Evolutionary conservation across 345 rosid species (phyloP).

Genomic region (Brassica napus): DNA sequence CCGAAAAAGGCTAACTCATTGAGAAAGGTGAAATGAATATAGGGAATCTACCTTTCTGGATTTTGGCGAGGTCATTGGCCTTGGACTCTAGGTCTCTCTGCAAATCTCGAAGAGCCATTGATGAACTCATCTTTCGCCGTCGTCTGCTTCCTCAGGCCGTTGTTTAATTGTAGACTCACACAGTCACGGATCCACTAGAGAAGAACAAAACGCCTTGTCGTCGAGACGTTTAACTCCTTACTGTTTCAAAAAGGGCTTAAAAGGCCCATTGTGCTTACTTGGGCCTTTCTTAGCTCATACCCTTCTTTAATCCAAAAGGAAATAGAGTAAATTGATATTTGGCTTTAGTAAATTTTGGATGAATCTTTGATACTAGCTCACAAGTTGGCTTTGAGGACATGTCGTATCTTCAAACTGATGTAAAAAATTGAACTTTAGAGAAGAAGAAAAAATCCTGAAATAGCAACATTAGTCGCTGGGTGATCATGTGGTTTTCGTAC

Average conservation of each 20-base stretch:
- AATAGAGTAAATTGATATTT: background rate
- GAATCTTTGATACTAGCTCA: too few species aligned
- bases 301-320: background rate
- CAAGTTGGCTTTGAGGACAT: too few species aligned
- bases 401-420: too few species aligned
- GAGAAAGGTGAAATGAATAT: background rate
- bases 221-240: background rate
- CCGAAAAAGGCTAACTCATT: background rate
- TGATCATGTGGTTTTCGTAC: too few species aligned
- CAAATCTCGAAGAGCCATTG: slow-evolving; percentile 65
- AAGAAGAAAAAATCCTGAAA: too few species aligned
- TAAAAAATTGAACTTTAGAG: too few species aligned
- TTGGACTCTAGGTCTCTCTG: slow-evolving; percentile 84
- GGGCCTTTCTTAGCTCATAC: slow-evolving; percentile 11
- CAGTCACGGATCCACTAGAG: slow-evolving; percentile 32
- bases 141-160: background rate
- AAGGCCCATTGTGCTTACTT: background rate
- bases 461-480: too few species aligned
- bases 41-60: slow-evolving; percentile 63
- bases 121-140: slow-evolving; percentile 56
- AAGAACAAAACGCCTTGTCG: slow-evolving; percentile 9
- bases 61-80: slow-evolving; percentile 77
- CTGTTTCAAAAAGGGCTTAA: background rate
- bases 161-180: slow-evolving; percentile 9
- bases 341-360: too few species aligned